Percentiles rank a stretch among this genome's conserved stretches.
phyloP scores from a whole-genome alignment of 805 yeast species.

The Zygoascus bituminiphila region DNA sequence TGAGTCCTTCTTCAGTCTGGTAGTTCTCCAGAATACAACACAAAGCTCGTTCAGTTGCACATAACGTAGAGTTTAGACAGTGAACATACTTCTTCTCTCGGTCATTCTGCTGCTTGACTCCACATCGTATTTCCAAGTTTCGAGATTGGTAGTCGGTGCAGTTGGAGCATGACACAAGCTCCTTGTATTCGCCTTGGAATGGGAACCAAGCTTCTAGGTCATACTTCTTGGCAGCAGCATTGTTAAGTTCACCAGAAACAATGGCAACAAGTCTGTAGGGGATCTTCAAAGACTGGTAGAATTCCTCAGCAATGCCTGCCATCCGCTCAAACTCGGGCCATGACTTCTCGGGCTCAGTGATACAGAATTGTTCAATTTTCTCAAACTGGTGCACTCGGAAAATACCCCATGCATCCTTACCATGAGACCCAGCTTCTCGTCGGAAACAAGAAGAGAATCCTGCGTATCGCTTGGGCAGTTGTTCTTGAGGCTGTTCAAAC shows the following conservation, averaged over 20 bases:
- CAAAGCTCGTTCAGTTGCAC: slow-evolving; percentile 97
- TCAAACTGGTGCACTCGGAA: slow-evolving; percentile 98
- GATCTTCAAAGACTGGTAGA: slow-evolving; percentile 81
- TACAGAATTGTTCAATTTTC: slow-evolving; percentile 92
- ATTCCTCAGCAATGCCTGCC: slow-evolving; percentile 86
- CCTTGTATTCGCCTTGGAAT: slow-evolving; percentile 96
- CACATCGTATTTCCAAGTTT: slow-evolving; percentile 97
- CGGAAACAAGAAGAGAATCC: slow-evolving; percentile 98
- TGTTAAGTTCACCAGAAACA: slow-evolving; percentile 96
- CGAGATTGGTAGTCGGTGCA: slow-evolving; percentile 99
- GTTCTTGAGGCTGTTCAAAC: slow-evolving; percentile 97
- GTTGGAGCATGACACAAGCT: slow-evolving; percentile 95
- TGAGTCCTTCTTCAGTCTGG: slow-evolving; percentile 93
- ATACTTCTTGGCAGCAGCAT: slow-evolving; percentile 98
- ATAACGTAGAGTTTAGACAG: slow-evolving; percentile 92
- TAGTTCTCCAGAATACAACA: slow-evolving; percentile 97
- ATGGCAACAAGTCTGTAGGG: slow-evolving; percentile 98
- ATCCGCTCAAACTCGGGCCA: slow-evolving; percentile 96
- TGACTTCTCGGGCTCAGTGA: slow-evolving; percentile 96
- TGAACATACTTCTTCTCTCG: slow-evolving; percentile 96
- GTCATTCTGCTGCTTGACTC: slow-evolving; percentile 91
- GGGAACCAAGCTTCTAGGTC: slow-evolving; percentile 99
- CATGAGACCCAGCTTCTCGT: slow-evolving; percentile 99
- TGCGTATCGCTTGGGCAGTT: slow-evolving; percentile 92
- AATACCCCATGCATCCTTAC: slow-evolving; percentile 99